These are phyloP conservation scores for Thermochaetoides thermophila DNA, from an alignment of 495 filamentous ascomycete genomes.

Conservation along the genomic window DNA sequence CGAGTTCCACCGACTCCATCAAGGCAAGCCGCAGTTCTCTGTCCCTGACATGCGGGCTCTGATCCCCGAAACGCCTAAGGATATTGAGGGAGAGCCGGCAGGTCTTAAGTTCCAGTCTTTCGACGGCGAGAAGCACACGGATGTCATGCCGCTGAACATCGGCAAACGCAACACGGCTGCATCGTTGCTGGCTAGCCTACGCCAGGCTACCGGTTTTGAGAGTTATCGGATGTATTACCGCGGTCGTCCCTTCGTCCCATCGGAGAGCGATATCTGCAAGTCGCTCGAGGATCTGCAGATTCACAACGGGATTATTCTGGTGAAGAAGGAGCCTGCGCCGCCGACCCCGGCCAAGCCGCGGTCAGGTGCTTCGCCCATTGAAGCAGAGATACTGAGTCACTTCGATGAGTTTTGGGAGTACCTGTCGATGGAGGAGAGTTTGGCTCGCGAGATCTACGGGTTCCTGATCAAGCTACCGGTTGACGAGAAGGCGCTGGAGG, in stretches of 20 bases:
- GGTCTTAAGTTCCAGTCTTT: conserved; percentile 62
- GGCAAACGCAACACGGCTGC: conserved; percentile 55
- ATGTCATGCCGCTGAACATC: conserved; percentile 43
- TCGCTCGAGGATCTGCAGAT: conserved; percentile 44
- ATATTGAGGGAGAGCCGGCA: conserved; percentile 42
- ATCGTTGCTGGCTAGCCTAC: conserved; percentile 48
- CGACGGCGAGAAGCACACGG: conserved; percentile 39
- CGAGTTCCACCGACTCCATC: conserved; percentile 33
- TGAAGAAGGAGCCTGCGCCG: conserved; percentile 28
- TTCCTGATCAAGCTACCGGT: conserved; percentile 63
- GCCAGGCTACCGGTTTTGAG: conserved; percentile 52
- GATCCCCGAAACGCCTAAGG: conserved; percentile 22
- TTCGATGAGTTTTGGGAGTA: conserved; percentile 77
- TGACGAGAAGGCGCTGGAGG: conserved; percentile 42
- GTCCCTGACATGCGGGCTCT: conserved; percentile 32
- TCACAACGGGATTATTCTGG: conserved; percentile 47
- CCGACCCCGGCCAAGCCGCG: conserved; percentile 15
- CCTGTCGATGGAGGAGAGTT: conserved; percentile 56
- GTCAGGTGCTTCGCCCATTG: conserved; percentile 38
- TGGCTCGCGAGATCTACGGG: conserved; percentile 60
- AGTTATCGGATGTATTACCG: conserved; percentile 45
- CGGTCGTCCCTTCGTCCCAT: conserved; percentile 32
- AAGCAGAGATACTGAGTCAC: conserved; percentile 65
- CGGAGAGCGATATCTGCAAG: conserved; percentile 32
- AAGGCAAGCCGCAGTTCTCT: conserved; percentile 32